These are phyloP conservation scores for Kockiozyma suomiensis DNA, from an alignment of 805 yeast genomes.

Conservation along the genomic window DNA sequence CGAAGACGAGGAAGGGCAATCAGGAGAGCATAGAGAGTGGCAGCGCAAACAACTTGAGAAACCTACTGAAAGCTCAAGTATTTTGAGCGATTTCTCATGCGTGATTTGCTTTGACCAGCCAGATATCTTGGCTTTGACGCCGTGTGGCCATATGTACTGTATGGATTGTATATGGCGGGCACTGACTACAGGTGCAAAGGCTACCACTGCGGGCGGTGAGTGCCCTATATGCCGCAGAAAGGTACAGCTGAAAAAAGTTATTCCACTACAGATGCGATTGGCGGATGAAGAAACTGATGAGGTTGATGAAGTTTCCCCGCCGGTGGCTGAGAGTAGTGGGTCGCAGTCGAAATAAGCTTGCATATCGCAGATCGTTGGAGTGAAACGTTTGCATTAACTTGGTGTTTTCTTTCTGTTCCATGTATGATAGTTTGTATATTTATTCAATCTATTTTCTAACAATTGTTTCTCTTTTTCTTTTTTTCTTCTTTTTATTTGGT, in stretches of 20 bases:
- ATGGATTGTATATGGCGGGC: constrained; percentile 43
- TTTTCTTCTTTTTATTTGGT: neutral
- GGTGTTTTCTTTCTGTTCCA: too few species aligned
- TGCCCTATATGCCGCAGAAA: constrained; percentile 44
- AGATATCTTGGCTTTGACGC: constrained; percentile 40
- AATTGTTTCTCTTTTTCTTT: neutral
- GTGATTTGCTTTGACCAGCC: constrained; percentile 45
- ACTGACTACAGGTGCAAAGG: constrained; percentile 36
- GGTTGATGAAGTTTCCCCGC: neutral
- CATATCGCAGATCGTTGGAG: too few species aligned
- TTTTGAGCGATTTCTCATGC: constrained; percentile 36
- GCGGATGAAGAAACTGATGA: constrained; percentile 16
- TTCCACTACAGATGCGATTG: constrained; percentile 37
- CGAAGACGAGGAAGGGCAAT: neutral
- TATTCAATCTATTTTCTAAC: too few species aligned
- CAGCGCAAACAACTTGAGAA: neutral
- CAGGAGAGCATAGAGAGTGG: constrained; percentile 19
- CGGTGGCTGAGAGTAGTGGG: neutral
- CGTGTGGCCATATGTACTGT: constrained; percentile 46
- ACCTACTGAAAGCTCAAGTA: constrained; percentile 27
- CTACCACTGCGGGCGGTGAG: constrained; percentile 39
- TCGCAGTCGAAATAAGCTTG: neutral
- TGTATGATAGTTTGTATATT: too few species aligned
- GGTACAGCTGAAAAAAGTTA: constrained; percentile 39
- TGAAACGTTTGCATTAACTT: too few species aligned